Percentiles rank a stretch among this genome's conserved stretches.
These are phyloP conservation scores for Neoboletus brunneissimus DNA, from an alignment of 768 basidiomycete species.

Conservation along the genomic window DNA sequence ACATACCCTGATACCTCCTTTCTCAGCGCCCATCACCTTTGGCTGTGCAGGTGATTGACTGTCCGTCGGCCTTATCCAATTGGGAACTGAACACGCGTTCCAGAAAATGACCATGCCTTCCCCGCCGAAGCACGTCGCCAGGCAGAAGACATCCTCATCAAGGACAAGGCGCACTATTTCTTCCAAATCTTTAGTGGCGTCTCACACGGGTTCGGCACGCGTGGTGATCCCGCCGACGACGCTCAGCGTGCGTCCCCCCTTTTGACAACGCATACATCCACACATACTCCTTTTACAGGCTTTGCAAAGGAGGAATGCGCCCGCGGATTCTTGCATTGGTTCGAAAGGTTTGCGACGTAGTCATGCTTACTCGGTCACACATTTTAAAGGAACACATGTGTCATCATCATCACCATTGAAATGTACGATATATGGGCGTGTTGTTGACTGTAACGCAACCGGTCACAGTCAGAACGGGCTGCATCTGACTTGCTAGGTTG, in stretches of 20 bases:
- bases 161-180: constrained; percentile 50
- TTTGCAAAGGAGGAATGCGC: constrained; percentile 64
- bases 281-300: constrained; percentile 32
- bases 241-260: constrained; percentile 16
- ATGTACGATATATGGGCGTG: constrained; percentile 10
- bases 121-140: constrained; percentile 48
- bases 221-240: constrained; percentile 29
- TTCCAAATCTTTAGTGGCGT: constrained; percentile 54
- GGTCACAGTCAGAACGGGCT: not conserved
- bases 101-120: constrained; percentile 58
- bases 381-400: not conserved
- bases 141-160: constrained; percentile 55
- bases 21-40: constrained; percentile 51
- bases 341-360: constrained; percentile 41
- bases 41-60: constrained; percentile 48
- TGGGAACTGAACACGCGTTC: not conserved
- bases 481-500: too few relatives aligned
- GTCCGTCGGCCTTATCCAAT: not conserved
- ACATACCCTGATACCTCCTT: not conserved
- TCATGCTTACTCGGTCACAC: not conserved
- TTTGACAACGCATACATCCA: not conserved
- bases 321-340: constrained; percentile 49
- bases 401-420: not conserved
- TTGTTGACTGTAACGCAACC: not conserved
- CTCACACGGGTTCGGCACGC: constrained; percentile 36